Base-by-base conservation (phyloP, 768 basidiomycete species). In the Rhodotorula toruloides region DNA sequence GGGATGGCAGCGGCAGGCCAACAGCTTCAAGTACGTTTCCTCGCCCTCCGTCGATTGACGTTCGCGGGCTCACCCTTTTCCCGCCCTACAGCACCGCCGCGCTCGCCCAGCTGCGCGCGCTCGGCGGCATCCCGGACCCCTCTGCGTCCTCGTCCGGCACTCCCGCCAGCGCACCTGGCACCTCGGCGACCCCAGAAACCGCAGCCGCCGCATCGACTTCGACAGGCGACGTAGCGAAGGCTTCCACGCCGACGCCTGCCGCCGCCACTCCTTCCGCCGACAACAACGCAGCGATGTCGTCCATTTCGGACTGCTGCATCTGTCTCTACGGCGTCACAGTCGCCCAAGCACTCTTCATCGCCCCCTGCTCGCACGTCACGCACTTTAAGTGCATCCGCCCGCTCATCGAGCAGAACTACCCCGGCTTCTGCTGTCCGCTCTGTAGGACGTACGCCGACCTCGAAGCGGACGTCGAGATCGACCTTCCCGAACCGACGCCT, bases 341-440 rank as follows among this genome's bases (percentile, higher is more conserved):
- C 76, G 89, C 87, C 68, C 94, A 99, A 78, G 89, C 91, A 0
- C 84, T 98, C 54, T 97, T 99, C 81, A 93, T 99, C 76, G 91
- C 94, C 36, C 94, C 94, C 0, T 99, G 94, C 79, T 92, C 90
- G 2, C 94, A 99, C 77, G 87, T 91, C 9, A 72, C 71, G 10
- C 90, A 92, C 79, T 91, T 90, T 84, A 98, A 97, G 78, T 97
- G 94, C 77, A 92, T 99, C 65, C 84, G 91, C 1, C 94, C 93
- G 3, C 82, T 98, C 17, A 82, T 97, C 48, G 84, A 89, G 71
- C 79, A 83, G n/a, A 91, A 97, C 78, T 86, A 92, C 73, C 90
- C 93, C 0, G 88, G 89, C 11, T 99, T 98, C 80, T 89, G 86
- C 21, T 99, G 94, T 74, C 94, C 94, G 0, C 83, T 99, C 12